Evolutionary conservation across 352 stramenopile species (phyloP).

Genomic region (Phytopythium mirpurense): DNA sequence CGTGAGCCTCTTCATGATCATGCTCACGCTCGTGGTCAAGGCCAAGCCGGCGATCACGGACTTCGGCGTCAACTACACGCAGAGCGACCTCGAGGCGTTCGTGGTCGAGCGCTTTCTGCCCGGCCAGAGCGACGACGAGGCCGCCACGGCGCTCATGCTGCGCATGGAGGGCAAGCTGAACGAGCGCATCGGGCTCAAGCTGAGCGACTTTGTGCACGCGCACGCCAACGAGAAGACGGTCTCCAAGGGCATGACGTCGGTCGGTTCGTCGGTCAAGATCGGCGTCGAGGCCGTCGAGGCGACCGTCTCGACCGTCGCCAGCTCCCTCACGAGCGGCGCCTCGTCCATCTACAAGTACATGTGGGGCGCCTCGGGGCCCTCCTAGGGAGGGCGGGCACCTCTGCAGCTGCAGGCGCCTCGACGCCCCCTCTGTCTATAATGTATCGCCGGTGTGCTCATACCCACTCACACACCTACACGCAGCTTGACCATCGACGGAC

Average conservation of each 20-base stretch:
- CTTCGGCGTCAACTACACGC: slow-evolving; percentile 82
- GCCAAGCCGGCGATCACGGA: slow-evolving; percentile 81
- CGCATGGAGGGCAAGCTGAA: slow-evolving; percentile 87
- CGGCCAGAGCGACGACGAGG: slow-evolving; percentile 77
- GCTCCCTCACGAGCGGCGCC: slow-evolving; percentile 62
- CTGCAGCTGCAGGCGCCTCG: no score
- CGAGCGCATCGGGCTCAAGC: slow-evolving; percentile 79
- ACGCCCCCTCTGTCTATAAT: neutral
- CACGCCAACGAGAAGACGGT: slow-evolving; percentile 85
- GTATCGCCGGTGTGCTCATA: no score
- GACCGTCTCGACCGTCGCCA: slow-evolving; percentile 75
- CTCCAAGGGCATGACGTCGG: slow-evolving; percentile 72
- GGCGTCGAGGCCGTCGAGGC: slow-evolving; percentile 67
- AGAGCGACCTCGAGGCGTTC: slow-evolving; percentile 79
- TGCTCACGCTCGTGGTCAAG: slow-evolving; percentile 80
- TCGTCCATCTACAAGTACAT: slow-evolving; percentile 87
- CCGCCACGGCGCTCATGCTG: slow-evolving; percentile 70
- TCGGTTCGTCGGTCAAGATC: slow-evolving; percentile 78
- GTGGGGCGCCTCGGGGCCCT: slow-evolving; percentile 31
- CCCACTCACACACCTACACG: no score
- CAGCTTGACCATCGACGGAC: no score
- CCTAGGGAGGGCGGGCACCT: neutral
- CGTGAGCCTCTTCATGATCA: slow-evolving; percentile 85
- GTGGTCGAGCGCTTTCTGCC: slow-evolving; percentile 80
- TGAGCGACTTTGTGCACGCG: slow-evolving; percentile 84